Evolutionary conservation across 108 stramenopile genomes (phyloP).

Genomic region (Epithemia pelagica): DNA sequence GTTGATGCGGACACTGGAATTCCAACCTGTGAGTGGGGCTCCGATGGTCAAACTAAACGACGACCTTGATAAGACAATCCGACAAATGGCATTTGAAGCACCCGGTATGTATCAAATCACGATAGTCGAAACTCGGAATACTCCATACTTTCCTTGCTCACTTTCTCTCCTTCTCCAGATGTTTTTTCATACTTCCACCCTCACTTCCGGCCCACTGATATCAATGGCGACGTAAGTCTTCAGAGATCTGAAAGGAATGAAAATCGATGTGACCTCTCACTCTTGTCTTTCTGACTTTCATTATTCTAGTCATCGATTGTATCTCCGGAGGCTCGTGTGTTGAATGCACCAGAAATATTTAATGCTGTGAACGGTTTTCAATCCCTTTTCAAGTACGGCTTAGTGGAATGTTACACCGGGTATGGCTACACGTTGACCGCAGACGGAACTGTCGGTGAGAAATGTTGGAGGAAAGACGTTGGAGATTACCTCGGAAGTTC

Average conservation of each 20-base stretch:
- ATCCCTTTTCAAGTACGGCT: conserved; percentile 47
- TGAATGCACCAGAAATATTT: neutral
- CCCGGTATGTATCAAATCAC: neutral
- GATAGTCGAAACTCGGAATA: neutral
- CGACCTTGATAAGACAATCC: conserved; percentile 26
- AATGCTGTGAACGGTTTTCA: conserved; percentile 35
- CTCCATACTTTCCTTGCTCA: too few species aligned
- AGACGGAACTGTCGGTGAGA: neutral
- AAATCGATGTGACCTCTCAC: too few species aligned
- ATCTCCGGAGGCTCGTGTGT: conserved; percentile 39
- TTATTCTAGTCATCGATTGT: conserved; percentile 14
- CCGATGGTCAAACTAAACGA: conserved; percentile 1
- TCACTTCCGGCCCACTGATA: conserved; percentile 30
- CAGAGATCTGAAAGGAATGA: too few species aligned
- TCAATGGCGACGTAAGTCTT: neutral
- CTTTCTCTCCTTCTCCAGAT: conserved; percentile 12
- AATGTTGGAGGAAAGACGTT: neutral
- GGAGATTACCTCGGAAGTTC: conserved; percentile 1
- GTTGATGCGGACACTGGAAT: conserved; percentile 24
- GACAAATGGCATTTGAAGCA: conserved; percentile 27
- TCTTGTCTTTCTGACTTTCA: too few species aligned
- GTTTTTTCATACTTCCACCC: conserved; percentile 65
- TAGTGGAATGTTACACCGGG: neutral
- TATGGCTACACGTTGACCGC: neutral
- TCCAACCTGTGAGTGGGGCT: neutral